Percentiles rank a stretch among this genome's conserved stretches.
These are phyloP conservation scores for Colletotrichum tamarilloi DNA, from an alignment of 2,329 filamentous ascomycete species.

Conservation along the genomic window DNA sequence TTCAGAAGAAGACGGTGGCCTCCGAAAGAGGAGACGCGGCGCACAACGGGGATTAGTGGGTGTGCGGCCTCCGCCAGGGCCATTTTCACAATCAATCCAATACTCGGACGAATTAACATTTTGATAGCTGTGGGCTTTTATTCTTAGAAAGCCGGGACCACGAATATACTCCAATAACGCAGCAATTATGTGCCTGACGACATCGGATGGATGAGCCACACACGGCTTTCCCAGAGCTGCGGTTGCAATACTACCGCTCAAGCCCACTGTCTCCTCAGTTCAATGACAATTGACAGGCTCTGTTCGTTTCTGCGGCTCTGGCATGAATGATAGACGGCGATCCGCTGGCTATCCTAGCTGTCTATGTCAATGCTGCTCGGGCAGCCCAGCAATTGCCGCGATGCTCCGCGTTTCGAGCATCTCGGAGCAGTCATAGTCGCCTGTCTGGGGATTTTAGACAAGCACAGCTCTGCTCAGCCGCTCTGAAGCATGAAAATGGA, in stretches of 20 bases:
- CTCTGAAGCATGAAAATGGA: constrained; percentile 24
- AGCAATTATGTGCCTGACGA: constrained; percentile 26
- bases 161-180: not conserved
- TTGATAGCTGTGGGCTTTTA: constrained; percentile 18
- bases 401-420: constrained; percentile 19
- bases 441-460: constrained; percentile 7
- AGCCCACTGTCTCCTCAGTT: constrained; percentile 22
- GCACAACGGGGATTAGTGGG: constrained; percentile 21
- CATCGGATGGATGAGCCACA: constrained; percentile 25
- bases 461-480: constrained; percentile 15
- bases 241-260: not conserved
- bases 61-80: constrained; percentile 31
- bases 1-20: constrained; percentile 1
- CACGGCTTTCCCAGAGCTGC: constrained; percentile 25
- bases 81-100: constrained; percentile 31
- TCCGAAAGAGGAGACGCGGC: constrained; percentile 4
- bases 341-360: constrained; percentile 22
- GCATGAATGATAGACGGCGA: constrained; percentile 31
- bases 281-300: constrained; percentile 18
- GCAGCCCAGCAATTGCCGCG: constrained; percentile 19
- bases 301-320: constrained; percentile 28
- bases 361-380: constrained; percentile 28
- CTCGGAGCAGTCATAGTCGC: constrained; percentile 3
- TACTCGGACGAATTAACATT: constrained; percentile 18
- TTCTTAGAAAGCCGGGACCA: constrained; percentile 27